Evolutionary conservation across 2,329 filamentous ascomycete genomes (phyloP), one percentile per base, ranked within the genome.

Genomic region (Canariomyces notabilis): DNA sequence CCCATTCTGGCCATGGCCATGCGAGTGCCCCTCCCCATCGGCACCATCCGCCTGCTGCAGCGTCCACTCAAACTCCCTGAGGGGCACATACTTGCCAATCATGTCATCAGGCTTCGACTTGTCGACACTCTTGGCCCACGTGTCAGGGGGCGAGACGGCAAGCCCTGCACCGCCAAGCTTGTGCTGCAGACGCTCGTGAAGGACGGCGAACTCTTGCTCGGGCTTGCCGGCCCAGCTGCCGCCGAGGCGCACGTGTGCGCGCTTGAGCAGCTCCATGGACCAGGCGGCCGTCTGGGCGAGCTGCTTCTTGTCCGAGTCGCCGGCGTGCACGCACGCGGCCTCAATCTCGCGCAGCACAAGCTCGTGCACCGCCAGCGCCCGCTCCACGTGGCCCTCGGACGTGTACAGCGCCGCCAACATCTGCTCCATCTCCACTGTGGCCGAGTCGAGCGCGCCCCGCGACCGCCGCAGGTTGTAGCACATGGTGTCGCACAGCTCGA

Each of bases 401-500:
- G 53, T 34, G 16, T 62, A 59, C 18, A 66, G 57, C 12, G 57
- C 55, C 2, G 59, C 56, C 0, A 66, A 55, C 44, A 63, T 61
- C 49, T 62, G 44, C 29, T 57, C 50, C 50, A 60, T 58, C 8
- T 55, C 49, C 14, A 65, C 55, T 1, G 62, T 53, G 32, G 61
- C 54, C 2, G 37, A 36, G 50, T 64, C 59, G 19, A 65, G 57
- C 20, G 57, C 58, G 33, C 63, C 63, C 7, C 60, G 61, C 36
- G 57, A 57, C 37, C 61, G 59, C 1, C 62, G 61, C 44, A 65
- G 53, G 50, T 66, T 65, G 50, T 65, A 65, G 54, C 60, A 63
- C 15, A 66, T 55, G 14, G 56, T 59, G 35, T 64, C 59, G 48
- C 58, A 61, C 8, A 65, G 54, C 1, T 56, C 57, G 38, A 63